A percentile compares a stretch with the other conserved stretches of the same genome.
phyloP scores from a whole-genome alignment of 768 basidiomycete genomes.

The Termitomyces eurrhizus region DNA sequence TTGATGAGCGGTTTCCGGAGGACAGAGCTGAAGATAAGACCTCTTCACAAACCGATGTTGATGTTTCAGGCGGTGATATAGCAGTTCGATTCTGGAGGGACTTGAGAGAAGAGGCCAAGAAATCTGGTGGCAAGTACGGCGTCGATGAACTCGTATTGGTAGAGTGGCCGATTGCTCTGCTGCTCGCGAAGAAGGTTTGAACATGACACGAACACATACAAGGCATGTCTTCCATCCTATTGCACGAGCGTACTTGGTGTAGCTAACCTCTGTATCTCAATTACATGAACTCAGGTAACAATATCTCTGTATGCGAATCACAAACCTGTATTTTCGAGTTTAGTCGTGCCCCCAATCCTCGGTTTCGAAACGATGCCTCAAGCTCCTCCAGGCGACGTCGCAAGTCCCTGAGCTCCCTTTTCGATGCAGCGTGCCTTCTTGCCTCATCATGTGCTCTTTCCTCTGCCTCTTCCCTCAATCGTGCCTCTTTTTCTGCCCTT shows the following conservation, averaged over 20 bases:
- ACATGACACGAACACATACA: not conserved
- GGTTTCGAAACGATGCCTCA: constrained; percentile 4
- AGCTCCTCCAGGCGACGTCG: constrained; percentile 11
- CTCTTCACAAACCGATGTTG: constrained; percentile 13
- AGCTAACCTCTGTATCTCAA: not conserved
- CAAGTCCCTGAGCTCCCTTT: constrained; percentile 13
- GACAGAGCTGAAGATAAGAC: constrained; percentile 16
- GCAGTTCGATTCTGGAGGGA: constrained; percentile 59
- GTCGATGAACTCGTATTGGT: constrained; percentile 37
- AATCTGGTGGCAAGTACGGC: constrained; percentile 26
- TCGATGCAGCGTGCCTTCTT: constrained; percentile 7
- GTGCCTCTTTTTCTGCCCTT: constrained; percentile 12
- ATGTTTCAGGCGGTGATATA: constrained; percentile 53
- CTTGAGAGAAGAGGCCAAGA: constrained; percentile 37
- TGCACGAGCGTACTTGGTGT: not conserved
- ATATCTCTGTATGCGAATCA: not conserved
- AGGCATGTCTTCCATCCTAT: not conserved
- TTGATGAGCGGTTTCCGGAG: constrained; percentile 33
- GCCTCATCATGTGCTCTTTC: constrained; percentile 13
- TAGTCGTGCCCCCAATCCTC: not conserved
- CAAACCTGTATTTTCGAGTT: not conserved
- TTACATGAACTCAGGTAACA: not conserved
- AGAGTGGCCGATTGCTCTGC: constrained; percentile 49
- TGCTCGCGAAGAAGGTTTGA: constrained; percentile 29
- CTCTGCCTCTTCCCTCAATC: constrained; percentile 13